These are phyloP conservation scores for Calocybe cyanea DNA, from an alignment of 768 basidiomycete genomes.

Conservation along the genomic window DNA sequence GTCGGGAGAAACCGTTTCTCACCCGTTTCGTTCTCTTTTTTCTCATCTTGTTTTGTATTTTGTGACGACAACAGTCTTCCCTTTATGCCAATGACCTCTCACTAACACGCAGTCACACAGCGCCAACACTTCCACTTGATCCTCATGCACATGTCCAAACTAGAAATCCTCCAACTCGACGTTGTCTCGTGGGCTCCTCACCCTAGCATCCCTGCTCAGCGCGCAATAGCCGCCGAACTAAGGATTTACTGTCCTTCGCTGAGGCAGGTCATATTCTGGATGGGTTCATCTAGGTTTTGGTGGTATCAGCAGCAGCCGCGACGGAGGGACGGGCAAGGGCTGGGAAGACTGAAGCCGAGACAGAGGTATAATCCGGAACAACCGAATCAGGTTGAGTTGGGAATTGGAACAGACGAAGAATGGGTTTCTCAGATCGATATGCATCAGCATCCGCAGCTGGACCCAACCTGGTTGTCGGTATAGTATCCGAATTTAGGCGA, in stretches of 20 bases:
- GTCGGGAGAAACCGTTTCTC: conserved; percentile 28
- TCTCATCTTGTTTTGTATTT: neutral
- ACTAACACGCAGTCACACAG: too few species aligned
- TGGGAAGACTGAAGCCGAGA: too few species aligned
- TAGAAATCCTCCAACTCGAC: conserved; percentile 31
- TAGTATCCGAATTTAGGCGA: too few species aligned
- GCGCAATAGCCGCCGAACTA: conserved; percentile 29
- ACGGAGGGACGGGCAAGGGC: neutral
- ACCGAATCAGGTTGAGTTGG: too few species aligned
- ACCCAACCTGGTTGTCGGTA: conserved; percentile 9
- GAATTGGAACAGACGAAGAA: conserved; percentile 1
- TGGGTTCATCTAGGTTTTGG: conserved; percentile 19
- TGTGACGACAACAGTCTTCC: too few species aligned
- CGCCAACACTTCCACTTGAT: conserved; percentile 24
- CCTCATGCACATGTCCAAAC: conserved; percentile 24
- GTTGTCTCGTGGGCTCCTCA: conserved; percentile 26
- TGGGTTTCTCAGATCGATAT: conserved; percentile 11
- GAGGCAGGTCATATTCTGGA: conserved; percentile 27
- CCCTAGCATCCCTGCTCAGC: conserved; percentile 21
- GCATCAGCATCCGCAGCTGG: conserved; percentile 10
- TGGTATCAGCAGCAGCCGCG: conserved; percentile 22
- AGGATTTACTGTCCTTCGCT: conserved; percentile 27
- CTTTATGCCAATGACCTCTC: too few species aligned
- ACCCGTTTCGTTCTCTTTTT: conserved; percentile 12
- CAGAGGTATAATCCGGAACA: too few species aligned